Evolutionary conservation across 2,329 filamentous ascomycete species (phyloP), one percentile per base, ranked within the genome.

Genomic region (Knoxdaviesia proteae): DNA sequence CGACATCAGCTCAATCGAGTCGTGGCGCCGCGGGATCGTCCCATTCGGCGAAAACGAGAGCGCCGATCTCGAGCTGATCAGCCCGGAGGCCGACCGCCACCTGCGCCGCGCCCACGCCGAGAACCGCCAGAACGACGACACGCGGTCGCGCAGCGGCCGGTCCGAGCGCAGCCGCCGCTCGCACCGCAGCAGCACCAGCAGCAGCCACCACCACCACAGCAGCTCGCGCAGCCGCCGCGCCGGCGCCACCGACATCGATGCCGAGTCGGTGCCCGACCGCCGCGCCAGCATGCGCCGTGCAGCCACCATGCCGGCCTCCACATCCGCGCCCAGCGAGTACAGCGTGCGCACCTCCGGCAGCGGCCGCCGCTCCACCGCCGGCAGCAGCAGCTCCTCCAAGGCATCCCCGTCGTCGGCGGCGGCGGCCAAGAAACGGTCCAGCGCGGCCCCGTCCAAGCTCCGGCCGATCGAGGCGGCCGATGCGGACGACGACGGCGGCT

Each of bases 1-100:
- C 46, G 69, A 74, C 49, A 56, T 75, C 20, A 73, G 69, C 58
- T 61, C 61, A 20, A 75, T 75, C 39, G 71, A 75, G 53, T 61
- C 58, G 0, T 76, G 71, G 71, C 61, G 69, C 6, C 59, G 71
- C n/a, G 71, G 71, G 32, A 73, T 74, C 48, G 51, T 60, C 44
- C 59, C 65, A 0, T 60, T 56, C 32, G 64, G 61, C 41, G 65
- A 63, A 32, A 62, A 63, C 36, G 65, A 63, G 45, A 62, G 53
- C 34, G 68, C 62, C 7, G 69, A 74, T 40, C 50, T 68, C 30
- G 71, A 75, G 54, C 61, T 74, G 46, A 74, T 75, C 50, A 73
- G 67, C 40, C 70, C 69, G 2, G 58, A 63, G 51, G 71, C 71
- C 5, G 62, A 69, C 44, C 62, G 62, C 6, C 65, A 63, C 9